Conservation (phyloP, 2,329 filamentous ascomycete species). For the Neoarthrinium moseri region DNA sequence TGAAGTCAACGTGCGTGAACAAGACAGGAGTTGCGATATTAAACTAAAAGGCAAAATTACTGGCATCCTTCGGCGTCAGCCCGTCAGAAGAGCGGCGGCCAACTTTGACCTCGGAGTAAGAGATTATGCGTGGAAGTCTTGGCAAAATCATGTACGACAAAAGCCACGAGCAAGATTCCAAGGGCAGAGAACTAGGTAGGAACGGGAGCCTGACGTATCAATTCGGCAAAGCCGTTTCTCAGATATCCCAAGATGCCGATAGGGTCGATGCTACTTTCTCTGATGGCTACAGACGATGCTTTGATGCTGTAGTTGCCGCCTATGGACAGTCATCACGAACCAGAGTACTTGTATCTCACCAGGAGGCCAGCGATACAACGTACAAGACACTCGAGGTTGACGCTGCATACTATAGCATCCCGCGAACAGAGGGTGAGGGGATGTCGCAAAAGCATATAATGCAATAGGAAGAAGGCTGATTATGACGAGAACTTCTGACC, state of each 20-base stretch:
- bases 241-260: conserved; percentile 25
- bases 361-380: conserved; percentile 20
- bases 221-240: conserved; percentile 28
- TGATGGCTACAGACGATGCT: conserved; percentile 39
- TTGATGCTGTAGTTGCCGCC: conserved; percentile 53
- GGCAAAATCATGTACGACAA: conserved; percentile 46
- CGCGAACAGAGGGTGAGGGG: conserved; percentile 20
- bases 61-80: conserved; percentile 37
- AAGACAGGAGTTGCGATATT: too few relatives aligned
- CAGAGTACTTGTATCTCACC: conserved; percentile 33
- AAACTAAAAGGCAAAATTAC: too few relatives aligned
- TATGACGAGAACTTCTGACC: conserved; percentile 34
- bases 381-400: conserved; percentile 31
- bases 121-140: conserved; percentile 59
- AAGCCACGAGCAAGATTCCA: conserved; percentile 23
- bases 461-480: conserved; percentile 33
- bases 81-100: conserved; percentile 40
- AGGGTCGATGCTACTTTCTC: conserved; percentile 38
- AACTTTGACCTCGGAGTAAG: conserved; percentile 52
- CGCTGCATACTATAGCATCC: conserved; percentile 39
- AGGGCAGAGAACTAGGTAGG: conserved; percentile 14
- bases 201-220: conserved; percentile 26
- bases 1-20: too few relatives aligned
- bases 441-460: conserved; percentile 31
- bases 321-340: conserved; percentile 52